Percentiles rank a stretch among this genome's conserved stretches.
Evolutionary conservation across 768 basidiomycete genomes (phyloP).

Genomic region (Lentinula guzmanii): DNA sequence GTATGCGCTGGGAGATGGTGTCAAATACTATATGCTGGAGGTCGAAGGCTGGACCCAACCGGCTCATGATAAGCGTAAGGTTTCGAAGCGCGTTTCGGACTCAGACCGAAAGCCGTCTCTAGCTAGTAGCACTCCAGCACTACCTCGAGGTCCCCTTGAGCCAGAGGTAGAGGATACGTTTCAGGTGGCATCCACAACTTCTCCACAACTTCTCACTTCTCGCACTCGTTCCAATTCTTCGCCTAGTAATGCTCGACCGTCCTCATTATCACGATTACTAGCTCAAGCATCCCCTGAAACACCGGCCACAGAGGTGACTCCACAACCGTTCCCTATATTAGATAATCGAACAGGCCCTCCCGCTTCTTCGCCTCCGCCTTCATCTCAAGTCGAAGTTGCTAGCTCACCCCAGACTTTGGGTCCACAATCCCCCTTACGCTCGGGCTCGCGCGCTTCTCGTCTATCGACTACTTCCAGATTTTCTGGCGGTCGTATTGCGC

Average conservation of each 20-base stretch:
- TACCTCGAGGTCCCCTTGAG: conserved; percentile 58
- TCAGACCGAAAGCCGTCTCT: conserved; percentile 25
- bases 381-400: conserved; percentile 29
- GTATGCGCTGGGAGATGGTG: conserved; percentile 82
- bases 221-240: conserved; percentile 64
- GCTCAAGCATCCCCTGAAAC: conserved; percentile 62
- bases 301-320: conserved; percentile 15
- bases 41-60: conserved; percentile 92
- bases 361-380: conserved; percentile 29
- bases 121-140: conserved; percentile 27
- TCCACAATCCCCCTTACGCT: conserved; percentile 55
- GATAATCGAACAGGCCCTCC: conserved; percentile 25
- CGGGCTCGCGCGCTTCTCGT: conserved; percentile 68
- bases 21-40: conserved; percentile 91
- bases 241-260: conserved; percentile 58
- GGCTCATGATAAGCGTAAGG: conserved; percentile 54
- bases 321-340: conserved; percentile 6
- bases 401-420: conserved; percentile 28
- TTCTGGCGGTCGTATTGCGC: conserved; percentile 57
- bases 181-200: conserved; percentile 56
- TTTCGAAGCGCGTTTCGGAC: conserved; percentile 40
- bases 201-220: conserved; percentile 58
- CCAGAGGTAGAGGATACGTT: conserved; percentile 73
- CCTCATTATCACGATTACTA: conserved; percentile 72
- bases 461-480: conserved; percentile 65